Percentiles rank a stretch among this genome's conserved stretches.
Evolutionary conservation across 257 asterid species (phyloP).

Genomic region (Rhazya stricta): DNA sequence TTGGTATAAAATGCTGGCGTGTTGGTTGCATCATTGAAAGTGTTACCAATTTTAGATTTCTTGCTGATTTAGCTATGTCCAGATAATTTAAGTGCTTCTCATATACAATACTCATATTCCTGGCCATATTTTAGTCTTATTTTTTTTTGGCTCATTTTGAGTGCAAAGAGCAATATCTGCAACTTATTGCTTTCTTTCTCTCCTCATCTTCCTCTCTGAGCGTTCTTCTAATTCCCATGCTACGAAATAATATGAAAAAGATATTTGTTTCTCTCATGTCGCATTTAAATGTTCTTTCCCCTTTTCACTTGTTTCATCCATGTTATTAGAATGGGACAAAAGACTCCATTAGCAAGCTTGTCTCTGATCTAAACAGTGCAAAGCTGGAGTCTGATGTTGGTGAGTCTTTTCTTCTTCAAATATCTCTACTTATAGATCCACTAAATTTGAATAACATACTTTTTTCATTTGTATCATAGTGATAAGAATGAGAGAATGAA

Average conservation of each 20-base stretch:
- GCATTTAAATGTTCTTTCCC: conserved; percentile 13
- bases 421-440: not conserved
- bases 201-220: not conserved
- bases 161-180: not conserved
- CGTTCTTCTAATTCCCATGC: not conserved
- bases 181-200: not conserved
- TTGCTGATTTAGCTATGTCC: not conserved
- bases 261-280: conserved; percentile 1
- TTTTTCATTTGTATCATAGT: not conserved
- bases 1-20: not conserved
- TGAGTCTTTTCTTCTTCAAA: conserved; percentile 30
- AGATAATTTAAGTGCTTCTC: not conserved
- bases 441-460: not conserved
- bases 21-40: not conserved
- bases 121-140: not conserved
- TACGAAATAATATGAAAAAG: not conserved
- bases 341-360: conserved; percentile 79
- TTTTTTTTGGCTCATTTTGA: not conserved
- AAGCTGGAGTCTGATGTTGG: conserved; percentile 85
- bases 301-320: conserved; percentile 19
- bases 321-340: conserved; percentile 72
- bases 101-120: not conserved
- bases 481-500: not conserved
- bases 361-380: conserved; percentile 73
- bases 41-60: not conserved